Base-by-base conservation (phyloP, 2,329 filamentous ascomycete genomes). In the Beauveria bassiana region DNA sequence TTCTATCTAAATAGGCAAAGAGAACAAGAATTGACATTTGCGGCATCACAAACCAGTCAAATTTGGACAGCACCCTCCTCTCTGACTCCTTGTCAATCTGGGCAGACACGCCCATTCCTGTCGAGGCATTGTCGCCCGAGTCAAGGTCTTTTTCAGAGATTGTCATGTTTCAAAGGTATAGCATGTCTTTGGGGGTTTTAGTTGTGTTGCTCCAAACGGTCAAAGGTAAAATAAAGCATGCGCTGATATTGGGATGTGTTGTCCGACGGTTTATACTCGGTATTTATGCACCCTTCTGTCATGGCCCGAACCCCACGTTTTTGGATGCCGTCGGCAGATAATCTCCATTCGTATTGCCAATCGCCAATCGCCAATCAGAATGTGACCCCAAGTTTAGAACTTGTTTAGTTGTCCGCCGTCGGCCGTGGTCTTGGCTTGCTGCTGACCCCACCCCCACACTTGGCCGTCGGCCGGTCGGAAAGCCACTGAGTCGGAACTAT, bases 341-440 rank as follows among this genome's bases (percentile, higher is more conserved):
- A 53, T 42, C 57, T 52, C n/a, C 12, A 43, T 5, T 9, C 8
- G 34, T 18, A 45, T 10, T n/a, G 24, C 54, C 43, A 50, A 59
- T 59, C 45, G 22, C 22, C 22, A 22, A 22, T 22, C 22, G 22
- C 54, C 43, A 50, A 59, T 59, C 45, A 59, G 1, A 5, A 9
- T 40, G n/a, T 2, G n/a, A 38, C 34, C 34, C 31, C 34, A 38
- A 16, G 34, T 38, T 5, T 38, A 38, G 34, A 38, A 12, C 12
- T 14, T 4, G 1, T 38, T 38, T 38, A 38, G 3, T 50, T 12
- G 50, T 34, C 51, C 59, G 59, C 59, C 59, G 59, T 54, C 59
- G 43, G 59, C 59, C 40, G 51, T 61, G 26, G 50, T 49, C 83
- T 86, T 64, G 62, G 45, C 50, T 18, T 22, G 42, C 63, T 22